Base-by-base conservation (phyloP, 1,284 basidiomycete species). In the Porogramme epimiltina region DNA sequence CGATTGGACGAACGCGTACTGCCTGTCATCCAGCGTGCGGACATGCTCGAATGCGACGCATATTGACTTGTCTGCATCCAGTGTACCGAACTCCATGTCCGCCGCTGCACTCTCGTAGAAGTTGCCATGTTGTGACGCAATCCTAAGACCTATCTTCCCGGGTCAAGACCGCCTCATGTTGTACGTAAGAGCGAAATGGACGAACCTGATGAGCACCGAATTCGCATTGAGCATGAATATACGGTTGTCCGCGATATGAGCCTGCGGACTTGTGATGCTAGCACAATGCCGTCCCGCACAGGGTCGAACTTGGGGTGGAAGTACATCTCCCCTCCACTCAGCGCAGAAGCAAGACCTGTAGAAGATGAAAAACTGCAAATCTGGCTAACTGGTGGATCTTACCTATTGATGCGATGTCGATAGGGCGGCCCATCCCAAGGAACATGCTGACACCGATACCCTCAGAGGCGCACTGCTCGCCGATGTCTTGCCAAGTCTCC, bases 371-470 rank as follows among this genome's bases (percentile, higher is more conserved):
- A 11, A 22, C 8, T 8, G 0, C 4, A 16, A 1, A 38, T 9
- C 16, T 11, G 4, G 13, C 6, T 11, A 10, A 39, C 18, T 9
- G 0, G n/a, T 13, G 10, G 9, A n/a, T 65, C 77, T 45, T 58
- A 87, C 92, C 90, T 52, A 99, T 84, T 1, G 91, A 92, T 1
- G 89, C 96, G 1, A 98, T 75, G 70, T 99, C 96, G 59, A 94
- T 88, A 62, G 86, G 89, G 67, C 85, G 84, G 54, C 75, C 83
- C 47, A 92, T 93, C 52, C 93, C 93, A 33, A 98, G 76, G 72
- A 97, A 96, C 69, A 94, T 77, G 66, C 88, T 95, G 55, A 98
- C 85, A 1, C 94, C 96, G 34, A 99, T 82, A 16, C 97, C 97
- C 46, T 89, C 85, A 56, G 94, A 88, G 3, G 89, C 90, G 60